These are phyloP conservation scores for Sanghuangporus baumii DNA, from an alignment of 1,284 basidiomycete species.

Conservation along the genomic window DNA sequence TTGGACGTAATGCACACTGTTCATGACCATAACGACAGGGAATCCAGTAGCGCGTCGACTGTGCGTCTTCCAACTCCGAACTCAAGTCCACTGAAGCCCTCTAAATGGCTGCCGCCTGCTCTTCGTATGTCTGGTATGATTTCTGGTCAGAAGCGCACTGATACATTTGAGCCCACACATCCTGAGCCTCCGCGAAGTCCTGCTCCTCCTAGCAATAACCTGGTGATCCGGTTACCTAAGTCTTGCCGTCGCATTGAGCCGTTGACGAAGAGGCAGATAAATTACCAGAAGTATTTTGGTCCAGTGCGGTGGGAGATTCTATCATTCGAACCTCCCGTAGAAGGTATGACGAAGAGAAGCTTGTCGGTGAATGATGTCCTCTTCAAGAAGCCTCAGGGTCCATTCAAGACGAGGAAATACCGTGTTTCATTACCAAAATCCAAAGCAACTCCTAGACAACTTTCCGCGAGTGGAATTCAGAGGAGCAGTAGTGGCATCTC, in stretches of 20 bases:
- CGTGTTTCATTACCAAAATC: slow-evolving; percentile 50
- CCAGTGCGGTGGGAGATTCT: slow-evolving; percentile 58
- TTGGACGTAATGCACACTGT: slow-evolving; percentile 60
- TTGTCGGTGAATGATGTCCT: slow-evolving; percentile 69
- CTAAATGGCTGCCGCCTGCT: slow-evolving; percentile 55
- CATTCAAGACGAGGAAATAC: slow-evolving; percentile 44
- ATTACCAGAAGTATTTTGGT: slow-evolving; percentile 9
- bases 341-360: slow-evolving; percentile 54
- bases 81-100: slow-evolving; percentile 20
- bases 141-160: slow-evolving; percentile 21
- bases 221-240: slow-evolving; percentile 53
- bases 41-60: slow-evolving; percentile 17
- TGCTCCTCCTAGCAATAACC: slow-evolving; percentile 47
- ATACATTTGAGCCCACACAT: slow-evolving; percentile 18
- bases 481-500: not conserved
- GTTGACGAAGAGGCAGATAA: slow-evolving; percentile 41
- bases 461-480: slow-evolving; percentile 8
- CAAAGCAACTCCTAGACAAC: slow-evolving; percentile 16
- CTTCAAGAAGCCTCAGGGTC: slow-evolving; percentile 41
- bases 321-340: slow-evolving; percentile 72
- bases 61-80: slow-evolving; percentile 20
- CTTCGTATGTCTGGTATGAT: slow-evolving; percentile 29
- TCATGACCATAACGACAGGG: slow-evolving; percentile 15
- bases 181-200: slow-evolving; percentile 50
- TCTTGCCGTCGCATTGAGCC: slow-evolving; percentile 36